phyloP scores from a whole-genome alignment of 257 asterid species.

The Solanum chaucha region DNA sequence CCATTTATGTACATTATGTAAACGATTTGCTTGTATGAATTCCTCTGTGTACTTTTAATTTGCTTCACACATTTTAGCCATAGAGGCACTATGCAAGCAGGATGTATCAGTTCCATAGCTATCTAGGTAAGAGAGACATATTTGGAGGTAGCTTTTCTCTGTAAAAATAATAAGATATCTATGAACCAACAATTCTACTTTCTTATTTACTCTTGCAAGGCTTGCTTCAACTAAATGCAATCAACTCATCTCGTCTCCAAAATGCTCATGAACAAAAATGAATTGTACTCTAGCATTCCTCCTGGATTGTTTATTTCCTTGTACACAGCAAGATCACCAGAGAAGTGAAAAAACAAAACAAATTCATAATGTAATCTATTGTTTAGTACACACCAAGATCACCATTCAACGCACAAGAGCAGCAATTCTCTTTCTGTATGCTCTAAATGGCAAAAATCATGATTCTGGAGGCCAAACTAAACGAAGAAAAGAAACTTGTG shows the following conservation, averaged over 20 bases:
- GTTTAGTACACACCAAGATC: neutral
- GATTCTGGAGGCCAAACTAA: neutral
- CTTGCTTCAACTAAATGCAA: neutral
- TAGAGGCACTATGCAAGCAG: neutral
- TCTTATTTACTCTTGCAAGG: neutral
- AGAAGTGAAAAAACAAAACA: too few relatives aligned
- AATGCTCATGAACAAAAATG: neutral
- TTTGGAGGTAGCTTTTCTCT: neutral
- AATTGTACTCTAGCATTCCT: neutral
- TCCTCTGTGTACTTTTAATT: neutral
- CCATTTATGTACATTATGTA: neutral
- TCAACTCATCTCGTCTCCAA: neutral
- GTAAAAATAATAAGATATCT: neutral
- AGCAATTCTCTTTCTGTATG: neutral
- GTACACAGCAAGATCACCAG: too few relatives aligned
- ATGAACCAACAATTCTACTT: neutral
- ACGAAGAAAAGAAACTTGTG: neutral
- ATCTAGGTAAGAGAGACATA: neutral
- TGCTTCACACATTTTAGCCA: neutral
- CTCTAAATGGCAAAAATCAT: neutral
- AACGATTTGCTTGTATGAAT: constrained; percentile 9
- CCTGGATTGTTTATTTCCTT: neutral
- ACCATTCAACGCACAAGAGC: neutral
- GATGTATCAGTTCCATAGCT: neutral
- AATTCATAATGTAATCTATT: too few relatives aligned